Base-by-base conservation (phyloP, 805 yeast genomes). In the Nakazawaea laoshanensis region DNA sequence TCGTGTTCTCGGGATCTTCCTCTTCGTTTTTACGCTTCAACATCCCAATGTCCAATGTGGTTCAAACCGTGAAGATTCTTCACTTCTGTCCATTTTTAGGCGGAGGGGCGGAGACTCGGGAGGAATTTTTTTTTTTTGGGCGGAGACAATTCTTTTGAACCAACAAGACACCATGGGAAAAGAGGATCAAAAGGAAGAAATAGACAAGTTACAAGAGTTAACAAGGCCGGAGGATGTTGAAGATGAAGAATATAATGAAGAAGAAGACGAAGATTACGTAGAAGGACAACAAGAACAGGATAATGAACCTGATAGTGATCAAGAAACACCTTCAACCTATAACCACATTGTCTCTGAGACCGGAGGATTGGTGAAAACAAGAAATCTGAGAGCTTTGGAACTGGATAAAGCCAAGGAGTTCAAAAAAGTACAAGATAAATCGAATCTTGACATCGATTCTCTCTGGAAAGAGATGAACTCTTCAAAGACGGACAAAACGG, bases 1-100 rank as follows among this genome's bases (percentile, higher is more conserved):
- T 80, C 33, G 63, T 74, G 19, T 68, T 61, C 35, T 70, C 73
- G 38, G 65, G 74, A 28, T 69, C 65, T 9, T 60, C 58, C 37
- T 77, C 85, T 41, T 79, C 87, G 57, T 74, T 78, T 59, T 78
- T 80, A 36, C 88, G 64, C 51, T 80, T 80, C 49, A 74, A 59
- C 50, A 68, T 59, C n/a, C n/a, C n/a, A n/a, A n/a, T n/a, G n/a
- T n/a, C n/a, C n/a, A n/a, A n/a, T n/a, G 8, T 19, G 30, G 16
- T 12, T 12, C 24, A n/a, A n/a, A n/a, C n/a, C n/a, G n/a, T n/a
- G n/a, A n/a, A n/a, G n/a, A n/a, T n/a, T n/a, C n/a, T n/a, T n/a
- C n/a, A n/a, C n/a, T n/a, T n/a, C n/a, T n/a, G n/a, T n/a, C n/a
- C n/a, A n/a, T n/a, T n/a, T n/a, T n/a, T n/a, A n/a, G n/a, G n/a